These are phyloP conservation scores for Exophiala sp. DNA, from an alignment of 2,329 filamentous ascomycete species.

Conservation along the genomic window DNA sequence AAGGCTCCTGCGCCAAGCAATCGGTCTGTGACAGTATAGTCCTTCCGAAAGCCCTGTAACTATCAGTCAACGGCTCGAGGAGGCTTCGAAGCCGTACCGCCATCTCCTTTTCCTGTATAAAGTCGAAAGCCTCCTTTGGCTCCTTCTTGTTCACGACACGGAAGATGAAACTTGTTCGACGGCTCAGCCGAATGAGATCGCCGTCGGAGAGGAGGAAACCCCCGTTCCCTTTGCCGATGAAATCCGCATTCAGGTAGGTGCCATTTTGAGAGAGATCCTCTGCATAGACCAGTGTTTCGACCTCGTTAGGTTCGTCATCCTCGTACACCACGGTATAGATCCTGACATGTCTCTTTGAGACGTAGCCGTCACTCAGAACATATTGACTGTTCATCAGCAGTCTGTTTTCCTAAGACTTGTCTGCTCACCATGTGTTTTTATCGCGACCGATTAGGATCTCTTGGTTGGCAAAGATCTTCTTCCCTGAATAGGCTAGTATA, in stretches of 20 bases:
- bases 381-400: slow-evolving; percentile 31
- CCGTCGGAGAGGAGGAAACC: slow-evolving; percentile 37
- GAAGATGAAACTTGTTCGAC: slow-evolving; percentile 25
- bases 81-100: too few relatives aligned
- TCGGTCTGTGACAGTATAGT: slow-evolving; percentile 37
- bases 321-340: slow-evolving; percentile 43
- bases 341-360: slow-evolving; percentile 40
- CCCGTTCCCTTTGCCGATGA: slow-evolving; percentile 33
- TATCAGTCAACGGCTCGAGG: background rate
- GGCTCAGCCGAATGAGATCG: slow-evolving; percentile 34
- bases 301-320: slow-evolving; percentile 33
- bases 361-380: slow-evolving; percentile 32
- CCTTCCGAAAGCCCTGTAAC: slow-evolving; percentile 32
- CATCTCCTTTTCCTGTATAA: slow-evolving; percentile 34
- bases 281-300: slow-evolving; percentile 41
- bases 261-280: slow-evolving; percentile 41
- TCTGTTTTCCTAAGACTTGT: slow-evolving; percentile 5
- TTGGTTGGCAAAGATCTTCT: slow-evolving; percentile 31
- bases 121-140: slow-evolving; percentile 26
- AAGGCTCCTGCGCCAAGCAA: slow-evolving; percentile 40
- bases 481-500: slow-evolving; percentile 25
- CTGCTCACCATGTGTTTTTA: slow-evolving; percentile 31
- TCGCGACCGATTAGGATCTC: slow-evolving; percentile 37
- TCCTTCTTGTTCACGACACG: slow-evolving; percentile 17
- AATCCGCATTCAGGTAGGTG: slow-evolving; percentile 36